Percentiles rank a stretch among this genome's conserved stretches.
These are phyloP conservation scores for Asclepias syriaca DNA, from an alignment of 257 asterid genomes.

Conservation along the genomic window DNA sequence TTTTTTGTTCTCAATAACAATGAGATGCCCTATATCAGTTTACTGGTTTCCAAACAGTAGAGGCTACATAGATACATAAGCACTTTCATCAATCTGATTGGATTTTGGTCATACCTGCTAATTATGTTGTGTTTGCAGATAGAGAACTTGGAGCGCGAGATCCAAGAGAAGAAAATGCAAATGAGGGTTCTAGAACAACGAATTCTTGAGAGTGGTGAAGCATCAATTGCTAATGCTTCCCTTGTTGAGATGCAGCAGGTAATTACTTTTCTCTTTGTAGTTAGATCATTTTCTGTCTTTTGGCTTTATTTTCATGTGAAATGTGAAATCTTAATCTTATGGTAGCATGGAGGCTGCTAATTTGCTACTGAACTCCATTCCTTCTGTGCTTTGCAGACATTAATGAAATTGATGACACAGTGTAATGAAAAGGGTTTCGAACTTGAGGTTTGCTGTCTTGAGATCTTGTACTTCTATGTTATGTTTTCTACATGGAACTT, in stretches of 20 bases:
- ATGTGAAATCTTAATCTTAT: neutral
- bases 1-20: neutral
- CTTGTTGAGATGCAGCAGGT: slow-evolving; percentile 97
- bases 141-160: slow-evolving; percentile 78
- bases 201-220: slow-evolving; percentile 79
- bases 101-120: neutral
- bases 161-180: slow-evolving; percentile 78
- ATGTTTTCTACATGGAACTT: neutral
- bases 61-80: neutral
- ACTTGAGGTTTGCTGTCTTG: slow-evolving; percentile 66
- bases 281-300: neutral
- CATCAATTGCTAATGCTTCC: slow-evolving; percentile 74
- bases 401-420: slow-evolving; percentile 72
- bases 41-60: neutral
- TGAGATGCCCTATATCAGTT: neutral
- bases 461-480: slow-evolving; percentile 2
- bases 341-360: neutral
- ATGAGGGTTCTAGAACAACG: slow-evolving; percentile 79
- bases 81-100: neutral
- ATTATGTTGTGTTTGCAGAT: slow-evolving; percentile 36
- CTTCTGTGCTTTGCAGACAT: slow-evolving; percentile 43
- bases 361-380: neutral
- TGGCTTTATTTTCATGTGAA: slow-evolving; percentile 12
- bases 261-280: slow-evolving; percentile 8
- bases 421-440: slow-evolving; percentile 84